These are phyloP conservation scores for Eucalyptus globulus DNA, from an alignment of 345 rosid species.

Conservation along the genomic window DNA sequence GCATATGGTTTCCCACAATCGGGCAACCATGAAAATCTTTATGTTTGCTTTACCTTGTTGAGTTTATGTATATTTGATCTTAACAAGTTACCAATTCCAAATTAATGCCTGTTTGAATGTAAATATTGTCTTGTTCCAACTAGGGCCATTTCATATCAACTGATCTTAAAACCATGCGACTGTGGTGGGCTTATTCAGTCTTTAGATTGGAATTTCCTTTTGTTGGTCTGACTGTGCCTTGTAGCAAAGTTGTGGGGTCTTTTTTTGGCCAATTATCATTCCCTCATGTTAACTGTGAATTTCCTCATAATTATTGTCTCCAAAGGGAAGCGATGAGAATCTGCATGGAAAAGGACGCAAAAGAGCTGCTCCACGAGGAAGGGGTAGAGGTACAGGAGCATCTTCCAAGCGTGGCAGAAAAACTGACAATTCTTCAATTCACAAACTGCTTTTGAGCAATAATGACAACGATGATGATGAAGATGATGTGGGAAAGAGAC, in stretches of 20 bases:
- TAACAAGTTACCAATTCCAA: not conserved
- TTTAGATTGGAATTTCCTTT: not conserved
- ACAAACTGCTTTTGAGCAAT: conserved; percentile 44
- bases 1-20: not conserved
- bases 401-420: conserved; percentile 74
- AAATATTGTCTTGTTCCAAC: not conserved
- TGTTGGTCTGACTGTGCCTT: not conserved
- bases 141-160: not conserved
- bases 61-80: not conserved
- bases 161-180: not conserved
- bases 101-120: not conserved
- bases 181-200: not conserved
- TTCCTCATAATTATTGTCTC: not conserved
- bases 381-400: conserved; percentile 48
- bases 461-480: conserved; percentile 59
- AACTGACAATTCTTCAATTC: conserved; percentile 47
- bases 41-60: not conserved
- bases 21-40: not conserved
- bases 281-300: not conserved
- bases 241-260: not conserved
- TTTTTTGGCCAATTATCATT: not conserved
- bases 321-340: conserved; percentile 42
- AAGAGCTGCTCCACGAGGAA: conserved; percentile 66
- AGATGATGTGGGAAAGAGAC: conserved; percentile 39
- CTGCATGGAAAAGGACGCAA: conserved; percentile 48